These are phyloP conservation scores for Myrica gale DNA, from an alignment of 306 rosid species.

Conservation along the genomic window DNA sequence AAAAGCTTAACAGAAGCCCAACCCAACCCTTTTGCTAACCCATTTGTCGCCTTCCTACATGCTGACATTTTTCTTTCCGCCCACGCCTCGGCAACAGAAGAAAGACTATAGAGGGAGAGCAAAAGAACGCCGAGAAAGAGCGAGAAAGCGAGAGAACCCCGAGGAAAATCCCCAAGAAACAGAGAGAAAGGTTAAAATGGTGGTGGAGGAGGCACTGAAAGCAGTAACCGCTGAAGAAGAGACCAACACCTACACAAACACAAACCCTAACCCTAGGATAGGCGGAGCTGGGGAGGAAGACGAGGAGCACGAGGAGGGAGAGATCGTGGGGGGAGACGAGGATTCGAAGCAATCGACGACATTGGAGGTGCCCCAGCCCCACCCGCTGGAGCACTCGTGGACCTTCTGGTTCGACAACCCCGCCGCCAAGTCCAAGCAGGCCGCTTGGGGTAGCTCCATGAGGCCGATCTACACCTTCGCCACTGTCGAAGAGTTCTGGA, in stretches of 20 bases:
- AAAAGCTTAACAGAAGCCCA: not conserved
- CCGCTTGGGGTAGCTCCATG: constrained; percentile 68
- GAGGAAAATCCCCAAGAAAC: not conserved
- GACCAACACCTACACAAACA: not conserved
- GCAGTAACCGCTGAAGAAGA: constrained; percentile 41
- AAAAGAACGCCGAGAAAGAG: not conserved
- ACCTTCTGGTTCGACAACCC: constrained; percentile 95
- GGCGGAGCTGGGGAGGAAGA: constrained; percentile 37
- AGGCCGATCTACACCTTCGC: constrained; percentile 75
- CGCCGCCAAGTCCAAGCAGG: constrained; percentile 55
- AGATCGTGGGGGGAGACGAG: constrained; percentile 63
- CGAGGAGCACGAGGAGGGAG: constrained; percentile 69
- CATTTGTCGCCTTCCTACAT: too few relatives aligned
- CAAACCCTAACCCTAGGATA: constrained; percentile 31
- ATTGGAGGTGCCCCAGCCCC: constrained; percentile 39
- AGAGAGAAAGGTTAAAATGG: constrained; percentile 37
- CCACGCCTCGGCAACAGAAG: too few relatives aligned
- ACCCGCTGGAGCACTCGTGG: constrained; percentile 84
- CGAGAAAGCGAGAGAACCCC: not conserved
- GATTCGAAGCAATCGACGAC: constrained; percentile 40
- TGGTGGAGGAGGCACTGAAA: constrained; percentile 52
- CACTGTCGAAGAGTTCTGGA: constrained; percentile 87
- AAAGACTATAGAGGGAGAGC: not conserved
- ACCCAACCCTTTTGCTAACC: not conserved
- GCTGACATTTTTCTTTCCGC: not conserved